Evolutionary conservation across 2,329 filamentous ascomycete genomes (phyloP), one percentile per base, ranked within the genome.

Genomic region (Xylogone sp.): DNA sequence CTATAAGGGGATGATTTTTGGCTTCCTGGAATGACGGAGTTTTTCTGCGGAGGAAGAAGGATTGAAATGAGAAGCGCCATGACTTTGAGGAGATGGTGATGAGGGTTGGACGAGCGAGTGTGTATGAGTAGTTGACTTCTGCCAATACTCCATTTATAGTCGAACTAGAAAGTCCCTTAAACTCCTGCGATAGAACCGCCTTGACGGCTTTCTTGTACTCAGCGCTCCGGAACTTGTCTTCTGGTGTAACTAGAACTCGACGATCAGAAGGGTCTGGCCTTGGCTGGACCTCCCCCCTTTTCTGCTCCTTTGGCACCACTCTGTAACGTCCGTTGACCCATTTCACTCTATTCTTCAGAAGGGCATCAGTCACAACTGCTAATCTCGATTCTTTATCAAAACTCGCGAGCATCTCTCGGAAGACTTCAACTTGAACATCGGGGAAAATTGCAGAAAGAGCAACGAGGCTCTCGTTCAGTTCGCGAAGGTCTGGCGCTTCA

Each of bases 61-160:
- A 83, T 1, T 86, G 83, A 49, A 93, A 75, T 31, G 86, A 84
- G 54, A 86, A 88, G 45, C 87, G 81, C 89, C 89, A 94, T 29
- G 88, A 90, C 66, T 84, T 88, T 43, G 81, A 81, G 6, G 85
- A 84, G 12, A 93, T 69, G 1, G 77, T 78, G 49, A 88, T 79
- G 16, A 94, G 78, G 2, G 85, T 88, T 16, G 79, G 81, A 31
- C 88, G 79, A 12, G 87, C 84, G 24, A 85, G 79, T 20, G 86
- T 82, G 62, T 93, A 94, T 8, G 85, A 87, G 68, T 88, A 84
- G 69, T 94, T 94, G 63, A 80, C 83, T 67, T 94, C 89, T 46
- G 88, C 88, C 45, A 94, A 77, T 7, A 94, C 88, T 8, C 86
- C 88, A 63, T 85, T 83, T 68, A 93, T 87, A 3, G 87, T 84